Evolutionary conservation across 768 basidiomycete species (phyloP), one percentile per base, ranked within the genome.

Genomic region (Hysterangium stoloniferum): DNA sequence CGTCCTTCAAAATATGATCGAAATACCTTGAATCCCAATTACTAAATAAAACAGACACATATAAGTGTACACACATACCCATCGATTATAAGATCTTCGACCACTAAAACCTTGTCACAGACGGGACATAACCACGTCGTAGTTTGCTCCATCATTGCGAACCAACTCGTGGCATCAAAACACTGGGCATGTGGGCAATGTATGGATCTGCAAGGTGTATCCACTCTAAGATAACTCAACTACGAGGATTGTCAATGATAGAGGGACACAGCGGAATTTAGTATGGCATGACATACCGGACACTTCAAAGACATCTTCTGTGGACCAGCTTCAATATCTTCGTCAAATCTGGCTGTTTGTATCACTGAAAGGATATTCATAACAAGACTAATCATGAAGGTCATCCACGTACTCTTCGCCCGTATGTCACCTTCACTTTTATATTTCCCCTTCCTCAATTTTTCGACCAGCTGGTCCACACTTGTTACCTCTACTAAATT

Each of bases 121-220:
- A 92, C 85, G 24, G 96, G 95, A 66, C 96, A 98, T 40, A 85
- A 66, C 86, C 89, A 99, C 27, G 92, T 93, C 2, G 95, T 96
- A 7, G 93, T 97, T 68, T 90, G 84, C 61, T 95, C 89, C 80
- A 96, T 98, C 63, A 95, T 81, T 4, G 84, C 84, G 61, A 86
- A 90, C 93, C 93, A 99, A 34, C 87, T 90, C 15, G 74, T 75
- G 0, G 93, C 93, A 66, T 99, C 96, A 66, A 98, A 99, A 64
- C 96, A 99, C 58, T 93, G 88, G 6, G 87, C 70, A 66, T 98
- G 96, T 32, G 86, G 80, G 61, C 96, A 98, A 53, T 74, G 72
- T n/a, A 70, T 74, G 0, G 96, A 94, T 27, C 95, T 86, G 63
- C 87, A 83, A 6, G 96, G 95, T 0, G 78, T 84, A 29, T 67